Evolutionary conservation across 2,329 filamentous ascomycete species (phyloP).

Genomic region (Epicoccum sorghinum): DNA sequence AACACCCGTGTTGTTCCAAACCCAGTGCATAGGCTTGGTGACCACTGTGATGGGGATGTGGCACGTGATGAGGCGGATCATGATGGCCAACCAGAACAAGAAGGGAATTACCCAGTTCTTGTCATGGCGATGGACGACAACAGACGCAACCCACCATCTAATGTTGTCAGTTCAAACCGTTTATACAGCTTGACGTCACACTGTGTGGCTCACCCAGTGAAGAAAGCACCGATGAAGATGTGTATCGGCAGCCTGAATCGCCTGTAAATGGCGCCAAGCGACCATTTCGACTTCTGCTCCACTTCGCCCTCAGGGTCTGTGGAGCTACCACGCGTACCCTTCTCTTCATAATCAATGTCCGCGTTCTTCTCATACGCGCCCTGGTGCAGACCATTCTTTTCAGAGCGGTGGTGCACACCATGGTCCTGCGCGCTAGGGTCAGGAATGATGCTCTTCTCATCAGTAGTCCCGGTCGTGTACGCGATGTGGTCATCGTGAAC

Average conservation of each 20-base stretch:
- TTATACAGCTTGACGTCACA: conserved; percentile 8
- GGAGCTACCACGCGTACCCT: conserved; percentile 43
- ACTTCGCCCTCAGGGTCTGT: conserved; percentile 23
- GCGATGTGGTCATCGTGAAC: conserved; percentile 33
- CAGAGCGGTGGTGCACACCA: conserved; percentile 44
- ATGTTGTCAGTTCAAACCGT: conserved; percentile 27
- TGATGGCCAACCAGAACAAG: conserved; percentile 77
- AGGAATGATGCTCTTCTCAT: conserved; percentile 42
- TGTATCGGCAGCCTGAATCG: conserved; percentile 52
- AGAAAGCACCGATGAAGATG: conserved; percentile 54
- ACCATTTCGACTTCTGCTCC: conserved; percentile 32
- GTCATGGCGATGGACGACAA: conserved; percentile 74
- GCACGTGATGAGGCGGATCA: conserved; percentile 74
- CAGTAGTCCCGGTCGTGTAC: conserved; percentile 47
- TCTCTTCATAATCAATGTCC: conserved; percentile 49
- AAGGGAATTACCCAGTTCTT: conserved; percentile 86
- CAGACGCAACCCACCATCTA: conserved; percentile 77
- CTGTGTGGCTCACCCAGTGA: conserved; percentile 56
- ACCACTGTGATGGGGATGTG: conserved; percentile 72
- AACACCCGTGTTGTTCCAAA: conserved; percentile 71
- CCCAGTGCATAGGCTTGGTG: conserved; percentile 67
- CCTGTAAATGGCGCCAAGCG: conserved; percentile 30
- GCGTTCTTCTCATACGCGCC: conserved; percentile 43
- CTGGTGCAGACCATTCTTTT: conserved; percentile 29
- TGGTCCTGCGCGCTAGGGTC: conserved; percentile 49